Conservation (phyloP, 2,329 filamentous ascomycete genomes). For the Beauveria pseudobassiana region DNA sequence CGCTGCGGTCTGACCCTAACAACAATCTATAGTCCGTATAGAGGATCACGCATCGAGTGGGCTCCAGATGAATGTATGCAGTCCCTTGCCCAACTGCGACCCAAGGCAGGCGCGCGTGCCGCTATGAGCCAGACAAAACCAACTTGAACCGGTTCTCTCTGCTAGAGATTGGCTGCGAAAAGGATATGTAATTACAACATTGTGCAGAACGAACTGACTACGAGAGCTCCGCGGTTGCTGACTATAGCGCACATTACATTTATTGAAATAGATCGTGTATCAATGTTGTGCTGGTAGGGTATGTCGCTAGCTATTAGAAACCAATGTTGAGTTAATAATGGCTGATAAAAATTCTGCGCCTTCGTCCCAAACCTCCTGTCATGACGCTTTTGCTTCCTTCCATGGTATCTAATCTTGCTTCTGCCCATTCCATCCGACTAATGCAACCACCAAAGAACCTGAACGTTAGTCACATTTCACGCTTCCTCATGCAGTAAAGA, state of each 20-base stretch:
- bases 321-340: background rate
- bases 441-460: background rate
- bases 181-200: background rate
- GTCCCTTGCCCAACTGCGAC: constrained; percentile 34
- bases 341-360: background rate
- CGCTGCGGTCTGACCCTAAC: constrained; percentile 14
- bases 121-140: constrained; percentile 22
- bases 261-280: background rate
- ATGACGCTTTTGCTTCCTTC: background rate
- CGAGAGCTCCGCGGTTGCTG: background rate
- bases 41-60: constrained; percentile 62
- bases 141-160: constrained; percentile 3
- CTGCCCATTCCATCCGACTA: background rate
- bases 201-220: background rate
- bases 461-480: background rate
- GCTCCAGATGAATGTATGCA: constrained; percentile 64
- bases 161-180: background rate
- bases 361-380: background rate
- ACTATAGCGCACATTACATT: background rate
- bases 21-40: constrained; percentile 52
- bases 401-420: constrained; percentile 1
- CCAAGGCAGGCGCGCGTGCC: constrained; percentile 15
- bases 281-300: background rate
- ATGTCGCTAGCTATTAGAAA: constrained; percentile 2
- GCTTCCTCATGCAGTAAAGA: background rate